Base-by-base conservation (phyloP, 768 basidiomycete genomes). In the Lentinus tigrinus region DNA sequence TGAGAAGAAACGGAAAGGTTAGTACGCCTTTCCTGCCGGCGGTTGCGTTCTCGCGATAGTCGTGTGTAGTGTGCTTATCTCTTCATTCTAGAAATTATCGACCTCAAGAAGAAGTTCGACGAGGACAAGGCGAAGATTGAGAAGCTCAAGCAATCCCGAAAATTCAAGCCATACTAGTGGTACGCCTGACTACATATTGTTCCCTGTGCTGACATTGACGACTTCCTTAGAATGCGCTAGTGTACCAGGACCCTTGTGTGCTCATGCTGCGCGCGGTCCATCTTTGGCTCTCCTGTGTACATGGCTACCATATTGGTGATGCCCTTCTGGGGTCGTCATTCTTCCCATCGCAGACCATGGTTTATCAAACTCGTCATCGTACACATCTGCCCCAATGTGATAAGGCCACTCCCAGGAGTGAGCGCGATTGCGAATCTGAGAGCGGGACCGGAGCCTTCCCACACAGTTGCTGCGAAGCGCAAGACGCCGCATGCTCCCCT, bases 1-100 rank as follows among this genome's bases (percentile, higher is more conserved):
- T 47, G 95, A 95, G 73, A 89, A 89, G 75, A 95, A 95, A 71
- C 77, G 93, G 57, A 82, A 88, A 72, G 87, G 94, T 95, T 57
- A 54, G 79, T 65, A 73, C 58, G 36, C 3, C 31, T 10, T 11
- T 52, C 40, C 10, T 34, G 16, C 37, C 51, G 38, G 51, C 6
- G 34, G 34, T 50, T 3, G 21, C 56, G 11, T 19, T 26, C 31
- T 36, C 36, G 31, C 49, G 64, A 7, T 65, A 4, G 36, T 54
- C 65, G 54, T 75, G 63, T 28, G 52, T 31, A 62, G 47, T 53
- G 11, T 2, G 21, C 47, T 51, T n/a, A 42, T 61, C 16, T 17
- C 28, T 23, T 5, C 49, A 49, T 16, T 61, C 24, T 63, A 87
- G 85, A 80, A 42, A 70, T 86, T 55, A 74, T 84, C 58, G 76